Evolutionary conservation across 768 basidiomycete species (phyloP).

Genomic region (Lenzites betulinus): DNA sequence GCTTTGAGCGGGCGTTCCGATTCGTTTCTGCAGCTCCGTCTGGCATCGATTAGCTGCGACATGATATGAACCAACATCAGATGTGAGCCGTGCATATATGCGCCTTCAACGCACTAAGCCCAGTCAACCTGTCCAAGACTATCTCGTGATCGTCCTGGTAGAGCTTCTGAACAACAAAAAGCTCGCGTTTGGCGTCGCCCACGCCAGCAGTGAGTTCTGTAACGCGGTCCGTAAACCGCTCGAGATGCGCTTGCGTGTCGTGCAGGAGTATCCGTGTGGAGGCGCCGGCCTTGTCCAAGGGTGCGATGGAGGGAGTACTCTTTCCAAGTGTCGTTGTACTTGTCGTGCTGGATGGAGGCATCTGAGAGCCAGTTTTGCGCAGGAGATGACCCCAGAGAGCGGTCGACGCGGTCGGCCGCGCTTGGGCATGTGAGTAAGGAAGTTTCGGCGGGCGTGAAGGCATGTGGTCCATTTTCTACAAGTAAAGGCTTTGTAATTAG

Average conservation of each 20-base stretch:
- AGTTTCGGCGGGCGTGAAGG: not conserved
- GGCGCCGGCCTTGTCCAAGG: conserved; percentile 65
- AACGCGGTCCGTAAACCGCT: conserved; percentile 62
- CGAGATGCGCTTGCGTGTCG: conserved; percentile 72
- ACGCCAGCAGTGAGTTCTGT: conserved; percentile 53
- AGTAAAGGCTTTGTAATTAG: too few species aligned
- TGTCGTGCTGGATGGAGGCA: not conserved
- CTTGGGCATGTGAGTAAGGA: not conserved
- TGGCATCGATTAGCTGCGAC: conserved; percentile 63
- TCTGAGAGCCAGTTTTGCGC: conserved; percentile 7
- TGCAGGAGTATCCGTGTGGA: conserved; percentile 73
- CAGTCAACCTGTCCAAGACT: conserved; percentile 54
- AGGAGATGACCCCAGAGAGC: conserved; percentile 25
- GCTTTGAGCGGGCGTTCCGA: conserved; percentile 60
- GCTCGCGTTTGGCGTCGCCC: conserved; percentile 54
- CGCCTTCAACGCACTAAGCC: conserved; percentile 48
- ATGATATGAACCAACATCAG: conserved; percentile 2
- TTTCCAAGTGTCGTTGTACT: conserved; percentile 20
- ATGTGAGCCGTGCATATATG: conserved; percentile 25
- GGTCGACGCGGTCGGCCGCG: conserved; percentile 1
- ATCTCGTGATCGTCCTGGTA: conserved; percentile 63
- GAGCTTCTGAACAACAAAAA: conserved; percentile 53
- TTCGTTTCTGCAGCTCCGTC: conserved; percentile 54
- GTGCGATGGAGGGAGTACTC: conserved; percentile 37
- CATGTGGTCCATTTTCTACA: too few species aligned